phyloP scores from a whole-genome alignment of 2,329 filamentous ascomycete species.

The Sporothrix euskadiensis region DNA sequence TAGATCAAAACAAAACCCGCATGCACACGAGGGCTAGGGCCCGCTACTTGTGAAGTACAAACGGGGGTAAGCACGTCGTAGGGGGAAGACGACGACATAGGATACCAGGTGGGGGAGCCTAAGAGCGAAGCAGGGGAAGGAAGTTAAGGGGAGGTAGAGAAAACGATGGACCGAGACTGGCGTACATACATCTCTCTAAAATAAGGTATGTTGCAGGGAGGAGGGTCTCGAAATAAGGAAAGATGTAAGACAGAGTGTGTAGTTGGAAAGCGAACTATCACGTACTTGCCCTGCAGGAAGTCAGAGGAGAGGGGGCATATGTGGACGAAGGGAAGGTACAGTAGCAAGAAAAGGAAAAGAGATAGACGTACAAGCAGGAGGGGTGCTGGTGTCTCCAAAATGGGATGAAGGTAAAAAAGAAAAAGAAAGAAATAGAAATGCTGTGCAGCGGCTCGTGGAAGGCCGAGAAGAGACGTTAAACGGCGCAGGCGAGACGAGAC shows the following conservation, averaged over 20 bases:
- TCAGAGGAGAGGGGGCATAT: neutral
- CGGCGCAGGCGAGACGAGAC: slow-evolving; percentile 8
- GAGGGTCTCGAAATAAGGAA: neutral
- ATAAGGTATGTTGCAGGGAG: slow-evolving; percentile 18
- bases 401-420: neutral
- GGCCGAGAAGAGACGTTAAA: neutral
- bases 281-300: neutral
- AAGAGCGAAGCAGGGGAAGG: slow-evolving; percentile 1
- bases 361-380: neutral
- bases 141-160: neutral
- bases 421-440: too few species aligned
- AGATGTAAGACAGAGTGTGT: slow-evolving; percentile 12
- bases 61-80: neutral
- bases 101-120: slow-evolving; percentile 1
- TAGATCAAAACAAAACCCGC: slow-evolving; percentile 7
- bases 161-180: slow-evolving; percentile 10
- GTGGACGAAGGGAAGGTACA: neutral
- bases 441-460: neutral
- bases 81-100: neutral
- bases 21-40: slow-evolving; percentile 15
- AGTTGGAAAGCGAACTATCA: neutral
- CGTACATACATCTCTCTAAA: neutral
- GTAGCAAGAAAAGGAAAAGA: neutral
- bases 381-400: neutral
- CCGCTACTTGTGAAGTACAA: slow-evolving; percentile 9